A percentile compares a stretch with the other conserved stretches of the same genome.
Evolutionary conservation across 202 grass and related monocot species (phyloP).

Genomic region (Schoenoplectus tabernaemontani): DNA sequence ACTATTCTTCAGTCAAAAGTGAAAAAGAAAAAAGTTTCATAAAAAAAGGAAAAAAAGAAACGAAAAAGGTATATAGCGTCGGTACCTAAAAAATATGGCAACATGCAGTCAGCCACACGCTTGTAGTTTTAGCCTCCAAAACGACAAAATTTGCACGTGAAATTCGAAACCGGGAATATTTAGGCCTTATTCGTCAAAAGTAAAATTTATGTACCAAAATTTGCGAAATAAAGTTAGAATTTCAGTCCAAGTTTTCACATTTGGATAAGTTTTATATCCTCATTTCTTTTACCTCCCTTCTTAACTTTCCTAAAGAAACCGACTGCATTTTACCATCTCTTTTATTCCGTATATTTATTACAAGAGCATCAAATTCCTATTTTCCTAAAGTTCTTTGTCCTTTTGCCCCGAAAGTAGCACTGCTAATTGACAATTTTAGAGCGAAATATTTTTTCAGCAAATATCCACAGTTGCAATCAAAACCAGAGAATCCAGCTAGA

Average conservation of each 20-base stretch:
- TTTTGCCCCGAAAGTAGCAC: not conserved
- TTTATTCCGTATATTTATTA: not conserved
- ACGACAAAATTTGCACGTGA: not conserved
- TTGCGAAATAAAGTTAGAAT: not conserved
- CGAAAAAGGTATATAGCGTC: too few relatives aligned
- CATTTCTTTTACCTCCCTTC: too few relatives aligned
- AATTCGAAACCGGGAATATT: not conserved
- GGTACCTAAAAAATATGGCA: not conserved
- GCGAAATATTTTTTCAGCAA: not conserved
- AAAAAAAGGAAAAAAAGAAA: not conserved
- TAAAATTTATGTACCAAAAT: not conserved
- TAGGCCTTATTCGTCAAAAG: not conserved
- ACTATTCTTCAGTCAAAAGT: not conserved
- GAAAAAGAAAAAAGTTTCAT: not conserved
- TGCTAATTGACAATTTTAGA: not conserved
- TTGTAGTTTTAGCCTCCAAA: not conserved
- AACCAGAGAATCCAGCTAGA: not conserved
- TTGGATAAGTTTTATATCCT: not conserved
- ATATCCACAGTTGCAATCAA: not conserved
- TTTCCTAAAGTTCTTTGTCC: not conserved
- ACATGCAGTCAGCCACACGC: not conserved
- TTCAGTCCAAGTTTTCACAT: not conserved
- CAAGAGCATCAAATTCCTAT: conserved; percentile 7
- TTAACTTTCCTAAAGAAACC: too few relatives aligned
- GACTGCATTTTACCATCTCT: not conserved